phyloP scores from a whole-genome alignment of 257 asterid genomes.

The Misopates orontium region DNA sequence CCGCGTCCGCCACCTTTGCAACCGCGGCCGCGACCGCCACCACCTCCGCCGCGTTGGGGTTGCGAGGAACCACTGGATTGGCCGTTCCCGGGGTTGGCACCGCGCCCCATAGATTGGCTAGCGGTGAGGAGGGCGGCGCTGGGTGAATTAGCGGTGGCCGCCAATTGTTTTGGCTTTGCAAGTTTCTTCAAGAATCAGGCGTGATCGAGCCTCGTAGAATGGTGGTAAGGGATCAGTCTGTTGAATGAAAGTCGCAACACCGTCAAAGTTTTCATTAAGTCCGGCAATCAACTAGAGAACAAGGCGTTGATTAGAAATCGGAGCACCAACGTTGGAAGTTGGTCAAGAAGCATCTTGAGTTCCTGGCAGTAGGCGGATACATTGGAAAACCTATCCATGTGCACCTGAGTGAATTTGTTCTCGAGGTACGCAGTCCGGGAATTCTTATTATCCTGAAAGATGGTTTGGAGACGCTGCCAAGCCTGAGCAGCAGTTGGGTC shows the following conservation, averaged over 20 bases:
- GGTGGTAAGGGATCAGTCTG: conserved; percentile 19
- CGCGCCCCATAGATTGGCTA: neutral
- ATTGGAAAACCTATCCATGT: neutral
- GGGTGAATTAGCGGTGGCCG: too few relatives aligned
- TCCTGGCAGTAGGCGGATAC: conserved; percentile 15
- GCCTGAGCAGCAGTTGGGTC: conserved; percentile 2
- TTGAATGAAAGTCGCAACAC: neutral
- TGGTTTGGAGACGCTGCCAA: conserved; percentile 8
- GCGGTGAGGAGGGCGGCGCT: neutral
- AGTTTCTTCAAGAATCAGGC: neutral
- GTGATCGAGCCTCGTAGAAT: conserved; percentile 20
- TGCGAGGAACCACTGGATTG: too few relatives aligned
- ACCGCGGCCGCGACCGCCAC: neutral
- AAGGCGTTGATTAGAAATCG: conserved; percentile 2
- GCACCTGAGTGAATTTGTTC: neutral
- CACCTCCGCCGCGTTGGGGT: neutral
- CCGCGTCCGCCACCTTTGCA: neutral
- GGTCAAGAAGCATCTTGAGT: conserved; percentile 17
- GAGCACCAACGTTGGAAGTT: conserved; percentile 21
- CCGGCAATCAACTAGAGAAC: conserved; percentile 12
- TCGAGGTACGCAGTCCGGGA: conserved; percentile 7
- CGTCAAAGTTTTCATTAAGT: neutral
- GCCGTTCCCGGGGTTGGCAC: neutral
- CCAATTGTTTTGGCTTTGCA: neutral
- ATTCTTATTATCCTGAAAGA: conserved; percentile 26